These are phyloP conservation scores for Bacterosira constricta DNA, from an alignment of 108 stramenopile species.

Conservation along the genomic window DNA sequence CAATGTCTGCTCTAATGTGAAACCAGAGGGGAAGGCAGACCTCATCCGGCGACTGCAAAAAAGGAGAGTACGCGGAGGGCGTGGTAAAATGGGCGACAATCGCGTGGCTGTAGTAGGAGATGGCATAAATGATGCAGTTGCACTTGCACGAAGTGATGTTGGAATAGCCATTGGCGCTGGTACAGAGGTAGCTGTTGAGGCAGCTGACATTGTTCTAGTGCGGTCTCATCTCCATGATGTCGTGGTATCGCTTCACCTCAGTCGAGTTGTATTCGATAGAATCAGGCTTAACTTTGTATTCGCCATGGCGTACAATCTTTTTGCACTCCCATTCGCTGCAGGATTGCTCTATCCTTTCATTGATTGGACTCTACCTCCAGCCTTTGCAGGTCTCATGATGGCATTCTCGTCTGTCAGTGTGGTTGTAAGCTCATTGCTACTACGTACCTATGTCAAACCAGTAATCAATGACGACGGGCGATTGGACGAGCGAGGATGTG, in stretches of 20 bases:
- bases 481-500: slow-evolving; percentile 43
- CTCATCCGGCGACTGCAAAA: slow-evolving; percentile 62
- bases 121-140: slow-evolving; percentile 98
- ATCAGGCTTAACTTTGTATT: slow-evolving; percentile 92
- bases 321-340: slow-evolving; percentile 95
- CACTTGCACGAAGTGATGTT: slow-evolving; percentile 93
- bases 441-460: slow-evolving; percentile 77
- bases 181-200: slow-evolving; percentile 95
- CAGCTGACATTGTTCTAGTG: slow-evolving; percentile 94
- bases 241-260: slow-evolving; percentile 88
- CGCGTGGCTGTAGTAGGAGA: slow-evolving; percentile 96
- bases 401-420: slow-evolving; percentile 92
- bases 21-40: slow-evolving; percentile 83
- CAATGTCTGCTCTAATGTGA: slow-evolving; percentile 72
- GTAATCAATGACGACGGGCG: slow-evolving; percentile 55
- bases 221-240: slow-evolving; percentile 87
- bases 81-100: slow-evolving; percentile 16
- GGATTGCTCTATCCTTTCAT: slow-evolving; percentile 93
- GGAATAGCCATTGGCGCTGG: slow-evolving; percentile 97
- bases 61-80: slow-evolving; percentile 36
- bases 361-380: slow-evolving; percentile 84
- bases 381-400: slow-evolving; percentile 94
- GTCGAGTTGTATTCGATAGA: slow-evolving; percentile 85
- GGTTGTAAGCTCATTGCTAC: slow-evolving; percentile 74
- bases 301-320: slow-evolving; percentile 94